phyloP scores from a whole-genome alignment of 2,329 filamentous ascomycete genomes.

The Trichothecium sympodiale region DNA sequence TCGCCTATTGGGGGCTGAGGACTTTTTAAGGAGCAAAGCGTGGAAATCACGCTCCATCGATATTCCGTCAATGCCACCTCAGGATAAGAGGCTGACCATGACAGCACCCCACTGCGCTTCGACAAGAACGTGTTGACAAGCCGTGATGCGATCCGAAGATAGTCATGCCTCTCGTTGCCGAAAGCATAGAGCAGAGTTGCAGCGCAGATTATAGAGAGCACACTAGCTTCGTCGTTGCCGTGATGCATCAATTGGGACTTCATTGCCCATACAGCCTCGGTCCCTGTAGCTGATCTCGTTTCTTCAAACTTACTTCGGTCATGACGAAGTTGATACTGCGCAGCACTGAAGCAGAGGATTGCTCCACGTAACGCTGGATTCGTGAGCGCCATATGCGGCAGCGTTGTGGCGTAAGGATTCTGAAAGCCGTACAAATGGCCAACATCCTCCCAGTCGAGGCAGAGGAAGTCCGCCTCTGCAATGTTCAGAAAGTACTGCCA shows the following conservation, averaged over 20 bases:
- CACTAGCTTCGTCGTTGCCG: conserved; percentile 2
- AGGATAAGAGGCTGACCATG: conserved; percentile 1
- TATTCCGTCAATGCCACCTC: conserved; percentile 7
- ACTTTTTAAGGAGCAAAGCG: conserved; percentile 7
- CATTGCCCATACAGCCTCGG: conserved; percentile 5
- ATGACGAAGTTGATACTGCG: conserved; percentile 7
- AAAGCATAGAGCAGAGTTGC: conserved; percentile 6
- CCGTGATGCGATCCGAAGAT: conserved; percentile 4
- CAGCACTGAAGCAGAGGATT: conserved; percentile 7
- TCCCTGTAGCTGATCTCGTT: conserved; percentile 1
- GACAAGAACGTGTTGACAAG: conserved; percentile 4
- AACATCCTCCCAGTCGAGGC: conserved; percentile 8
- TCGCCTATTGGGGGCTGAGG: conserved; percentile 1
- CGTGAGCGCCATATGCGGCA: conserved; percentile 8
- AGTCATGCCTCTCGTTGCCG: conserved; percentile 5
- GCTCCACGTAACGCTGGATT: conserved; percentile 6
- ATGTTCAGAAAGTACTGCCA: conserved; percentile 8
- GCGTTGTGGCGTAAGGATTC: conserved; percentile 6
- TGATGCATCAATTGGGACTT: background rate
- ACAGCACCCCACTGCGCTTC: background rate
- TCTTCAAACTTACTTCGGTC: conserved; percentile 3
- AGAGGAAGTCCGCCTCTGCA: conserved; percentile 7
- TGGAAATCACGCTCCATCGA: conserved; percentile 8
- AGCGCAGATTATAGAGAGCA: conserved; percentile 7
- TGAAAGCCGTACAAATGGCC: conserved; percentile 8